Evolutionary conservation across 768 basidiomycete species (phyloP).

Genomic region (Mycena metata): DNA sequence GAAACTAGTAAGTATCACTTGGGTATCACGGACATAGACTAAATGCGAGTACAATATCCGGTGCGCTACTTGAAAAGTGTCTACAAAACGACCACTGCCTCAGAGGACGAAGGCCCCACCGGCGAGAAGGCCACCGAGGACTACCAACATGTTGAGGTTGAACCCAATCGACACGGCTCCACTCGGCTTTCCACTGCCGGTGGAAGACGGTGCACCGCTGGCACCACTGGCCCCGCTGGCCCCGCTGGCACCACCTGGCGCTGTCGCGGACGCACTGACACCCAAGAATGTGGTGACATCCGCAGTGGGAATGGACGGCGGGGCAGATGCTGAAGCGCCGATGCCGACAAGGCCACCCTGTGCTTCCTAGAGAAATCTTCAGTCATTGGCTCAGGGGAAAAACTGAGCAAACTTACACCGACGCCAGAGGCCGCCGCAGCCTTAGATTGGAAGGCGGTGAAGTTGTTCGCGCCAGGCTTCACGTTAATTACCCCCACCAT

Average conservation of each 20-base stretch:
- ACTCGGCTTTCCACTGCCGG: neutral
- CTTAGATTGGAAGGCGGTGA: conserved; percentile 51
- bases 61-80: no score
- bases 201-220: neutral
- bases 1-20: no score
- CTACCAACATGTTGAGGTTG: neutral
- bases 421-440: neutral
- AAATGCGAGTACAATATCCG: no score
- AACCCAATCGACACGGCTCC: neutral
- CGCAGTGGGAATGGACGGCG: conserved; percentile 39
- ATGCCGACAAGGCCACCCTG: conserved; percentile 56
- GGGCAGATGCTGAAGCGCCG: conserved; percentile 61
- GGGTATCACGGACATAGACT: no score
- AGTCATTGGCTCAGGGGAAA: neutral
- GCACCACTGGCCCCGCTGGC: neutral
- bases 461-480: conserved; percentile 55
- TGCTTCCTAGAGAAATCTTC: conserved; percentile 52
- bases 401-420: conserved; percentile 47
- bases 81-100: neutral
- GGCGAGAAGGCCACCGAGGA: neutral
- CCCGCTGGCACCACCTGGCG: neutral
- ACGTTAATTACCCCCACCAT: conserved; percentile 70
- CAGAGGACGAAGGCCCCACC: conserved; percentile 1
- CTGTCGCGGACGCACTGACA: no score
- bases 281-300: neutral